Evolutionary conservation across 2,329 filamentous ascomycete genomes (phyloP), one percentile per base, ranked within the genome.

Genomic region (Coniochaeta prunicola): DNA sequence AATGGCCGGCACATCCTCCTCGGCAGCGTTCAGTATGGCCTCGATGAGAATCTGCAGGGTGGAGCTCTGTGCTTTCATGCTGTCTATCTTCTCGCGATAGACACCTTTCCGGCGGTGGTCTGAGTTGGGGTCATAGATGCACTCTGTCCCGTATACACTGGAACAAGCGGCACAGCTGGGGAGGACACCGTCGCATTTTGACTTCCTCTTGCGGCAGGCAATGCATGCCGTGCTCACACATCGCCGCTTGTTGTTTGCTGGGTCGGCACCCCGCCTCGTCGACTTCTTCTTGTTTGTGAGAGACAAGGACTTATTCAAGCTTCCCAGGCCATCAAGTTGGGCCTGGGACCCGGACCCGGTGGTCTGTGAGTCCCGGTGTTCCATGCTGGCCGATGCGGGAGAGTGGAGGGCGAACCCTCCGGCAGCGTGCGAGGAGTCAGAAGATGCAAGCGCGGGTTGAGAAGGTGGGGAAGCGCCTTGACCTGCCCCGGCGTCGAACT

Each of bases 31-130:
- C 56, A 97, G 79, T 56, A 99, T 91, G 54, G 93, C 92, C 68
- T 97, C 91, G 62, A 97, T 86, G 38, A 97, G 79, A n/a, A 92
- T 92, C 71, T 97, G 91, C 58, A 97, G 78, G 1, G 93, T 97
- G 36, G 91, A 90, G 68, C 88, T 91, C 62, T 86, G 86, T 24
- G 92, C 92, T 75, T 96, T 96, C 71, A 93, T 82, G 69, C 85
- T 91, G 72, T 96, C 92, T 26, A 89, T 85, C 72, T 96, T 94
- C 74, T 96, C 92, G 69, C 93, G 92, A 73, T 97, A 97, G 55
- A 97, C 94, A 61, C 94, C 94, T 72, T 97, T 97, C 56, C 94
- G 88, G 56, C 94, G 89, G 72, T 97, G 92, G 72, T 99, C 94
- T 60, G 92, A 96, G 70, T 92, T 96, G 3, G 92, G 93, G 70